Evolutionary conservation across 257 asterid species (phyloP).

Genomic region (Buddleja alternifolia): DNA sequence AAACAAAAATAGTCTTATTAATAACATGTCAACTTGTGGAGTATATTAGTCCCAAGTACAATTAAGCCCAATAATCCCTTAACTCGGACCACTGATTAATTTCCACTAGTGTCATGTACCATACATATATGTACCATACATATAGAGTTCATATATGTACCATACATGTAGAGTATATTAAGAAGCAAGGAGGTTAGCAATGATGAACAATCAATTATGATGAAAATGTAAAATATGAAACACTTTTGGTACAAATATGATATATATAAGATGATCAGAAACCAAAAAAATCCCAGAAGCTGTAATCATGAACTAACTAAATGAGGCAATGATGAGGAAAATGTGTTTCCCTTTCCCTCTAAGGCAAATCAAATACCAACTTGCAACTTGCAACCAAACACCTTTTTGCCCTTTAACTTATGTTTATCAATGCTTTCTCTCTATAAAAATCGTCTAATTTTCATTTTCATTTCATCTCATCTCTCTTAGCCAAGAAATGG

Average conservation of each 20-base stretch:
- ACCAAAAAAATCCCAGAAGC: background rate
- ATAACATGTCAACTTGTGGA: too few species aligned
- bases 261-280: background rate
- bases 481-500: constrained; percentile 24
- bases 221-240: background rate
- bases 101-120: too few species aligned
- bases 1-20: too few species aligned
- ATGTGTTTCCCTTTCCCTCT: constrained; percentile 27
- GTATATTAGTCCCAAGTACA: too few species aligned
- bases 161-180: too few species aligned
- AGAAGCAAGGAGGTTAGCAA: background rate
- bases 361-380: constrained; percentile 32
- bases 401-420: background rate
- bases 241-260: constrained; percentile 10
- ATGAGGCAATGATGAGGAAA: constrained; percentile 29
- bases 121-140: too few species aligned
- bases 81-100: too few species aligned
- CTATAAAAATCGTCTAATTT: background rate
- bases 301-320: constrained; percentile 25
- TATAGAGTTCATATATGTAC: too few species aligned
- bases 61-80: too few species aligned
- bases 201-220: background rate
- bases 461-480: background rate
- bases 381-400: constrained; percentile 26
- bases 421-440: background rate